Conservation (phyloP, 768 basidiomycete species). For the Podaxis pistillaris region DNA sequence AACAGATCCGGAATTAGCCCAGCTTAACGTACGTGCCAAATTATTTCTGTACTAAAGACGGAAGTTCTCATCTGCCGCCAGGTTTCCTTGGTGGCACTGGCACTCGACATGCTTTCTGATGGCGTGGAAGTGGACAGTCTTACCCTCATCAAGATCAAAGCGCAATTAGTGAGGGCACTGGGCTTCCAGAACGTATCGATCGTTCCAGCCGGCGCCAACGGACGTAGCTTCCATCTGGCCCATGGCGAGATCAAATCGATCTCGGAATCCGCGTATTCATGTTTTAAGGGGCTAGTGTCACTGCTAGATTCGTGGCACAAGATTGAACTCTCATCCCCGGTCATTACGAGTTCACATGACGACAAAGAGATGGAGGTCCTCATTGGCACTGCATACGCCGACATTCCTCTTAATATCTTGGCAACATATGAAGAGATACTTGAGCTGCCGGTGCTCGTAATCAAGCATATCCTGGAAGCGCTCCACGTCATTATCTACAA, state of each 20-base stretch:
- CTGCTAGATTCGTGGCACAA: slow-evolving; percentile 60
- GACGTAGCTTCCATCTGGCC: slow-evolving; percentile 51
- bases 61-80: slow-evolving; percentile 24
- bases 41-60: slow-evolving; percentile 2
- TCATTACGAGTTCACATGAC: slow-evolving; percentile 20
- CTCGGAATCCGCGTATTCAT: slow-evolving; percentile 45
- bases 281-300: slow-evolving; percentile 54
- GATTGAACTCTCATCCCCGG: slow-evolving; percentile 45
- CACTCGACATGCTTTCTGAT: slow-evolving; percentile 65
- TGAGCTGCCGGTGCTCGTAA: slow-evolving; percentile 50
- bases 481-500: slow-evolving; percentile 69
- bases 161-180: slow-evolving; percentile 42
- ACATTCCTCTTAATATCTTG: slow-evolving; percentile 54
- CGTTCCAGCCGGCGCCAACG: slow-evolving; percentile 39
- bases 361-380: slow-evolving; percentile 30
- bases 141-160: slow-evolving; percentile 62
- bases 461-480: slow-evolving; percentile 63
- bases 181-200: slow-evolving; percentile 56
- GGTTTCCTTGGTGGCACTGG: slow-evolving; percentile 56
- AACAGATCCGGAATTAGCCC: slow-evolving; percentile 45
- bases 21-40: slow-evolving; percentile 40
- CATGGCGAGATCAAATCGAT: slow-evolving; percentile 49
- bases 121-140: slow-evolving; percentile 53
- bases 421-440: slow-evolving; percentile 42
- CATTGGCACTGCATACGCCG: slow-evolving; percentile 64